These are phyloP conservation scores for Viridothelium virens DNA, from an alignment of 495 filamentous ascomycete genomes.

Conservation along the genomic window DNA sequence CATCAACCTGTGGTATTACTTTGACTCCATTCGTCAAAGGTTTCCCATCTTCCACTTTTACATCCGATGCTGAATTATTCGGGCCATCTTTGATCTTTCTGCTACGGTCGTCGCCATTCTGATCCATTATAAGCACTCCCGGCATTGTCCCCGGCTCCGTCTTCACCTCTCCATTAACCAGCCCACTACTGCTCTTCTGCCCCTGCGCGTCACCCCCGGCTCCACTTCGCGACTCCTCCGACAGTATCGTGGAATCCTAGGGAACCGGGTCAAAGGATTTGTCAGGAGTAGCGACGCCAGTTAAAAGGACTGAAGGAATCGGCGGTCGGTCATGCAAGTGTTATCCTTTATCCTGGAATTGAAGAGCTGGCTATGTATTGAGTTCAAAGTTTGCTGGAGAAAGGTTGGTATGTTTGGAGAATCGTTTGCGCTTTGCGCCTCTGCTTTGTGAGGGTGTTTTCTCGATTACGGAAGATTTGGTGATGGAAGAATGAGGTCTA, in stretches of 20 bases:
- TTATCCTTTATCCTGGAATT: neutral
- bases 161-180: conserved; percentile 23
- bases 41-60: conserved; percentile 12
- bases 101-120: conserved; percentile 24
- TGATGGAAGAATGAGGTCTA: neutral
- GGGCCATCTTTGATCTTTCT: conserved; percentile 21
- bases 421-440: neutral
- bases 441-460: neutral
- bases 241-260: neutral
- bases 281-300: neutral
- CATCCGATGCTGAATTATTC: neutral
- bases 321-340: neutral
- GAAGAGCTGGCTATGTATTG: too few relatives aligned
- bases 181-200: conserved; percentile 20
- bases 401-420: neutral
- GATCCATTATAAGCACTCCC: conserved; percentile 33
- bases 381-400: neutral
- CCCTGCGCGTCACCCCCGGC: conserved; percentile 13
- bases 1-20: conserved; percentile 13
- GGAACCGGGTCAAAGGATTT: neutral
- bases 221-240: conserved; percentile 12
- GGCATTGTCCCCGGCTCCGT: conserved; percentile 29
- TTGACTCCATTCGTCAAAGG: conserved; percentile 24
- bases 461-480: neutral
- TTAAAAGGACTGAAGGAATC: neutral